Base-by-base conservation (phyloP, 345 rosid species). In the Euphorbia lathyris region DNA sequence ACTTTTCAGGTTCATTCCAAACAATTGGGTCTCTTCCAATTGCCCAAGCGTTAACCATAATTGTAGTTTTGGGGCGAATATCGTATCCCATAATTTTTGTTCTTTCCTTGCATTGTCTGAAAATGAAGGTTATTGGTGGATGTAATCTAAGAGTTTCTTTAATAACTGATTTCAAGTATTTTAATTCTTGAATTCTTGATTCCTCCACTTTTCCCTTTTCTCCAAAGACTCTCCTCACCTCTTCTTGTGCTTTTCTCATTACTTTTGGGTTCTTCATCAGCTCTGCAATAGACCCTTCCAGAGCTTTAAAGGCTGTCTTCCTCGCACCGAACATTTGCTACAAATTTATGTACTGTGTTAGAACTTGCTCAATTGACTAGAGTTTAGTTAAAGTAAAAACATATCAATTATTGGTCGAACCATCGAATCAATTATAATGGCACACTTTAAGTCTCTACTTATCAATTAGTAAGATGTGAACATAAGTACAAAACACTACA, bases 231-330 rank as follows among this genome's bases (percentile, higher is more conserved):
- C 23, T 20, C 26, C 80, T 75, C 23, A 78, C 79, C 57, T 81
- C 82, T 1, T 71, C 58, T 66, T 74, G 79, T 45, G 81, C 79
- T 19, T 74, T 61, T 51, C 19, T 38, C 9, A 77, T 55, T 58
- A 63, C 16, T 12, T 13, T 36, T 3, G 76, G 84, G 14, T 63
- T 74, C 55, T 38, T 74, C 9, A 74, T 16, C 81, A 81, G 0
- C 17, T 66, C 70, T n/a, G 70, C 36, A 19, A 66, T 29, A n/a
- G 58, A 20, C 59, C 70, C 51, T 30, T 66, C 70, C 32, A 27
- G 1, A 1, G 30, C 13, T 32, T 9, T 52, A 3, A 59, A 32
- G 7, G 70, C 29, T 32, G 70, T 66, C 19, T 66, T 59, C 14
- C 30, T 66, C n/a, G 59, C 70, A 1, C 43, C 70, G 0, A 51